These are phyloP conservation scores for Sporothrix mexicana DNA, from an alignment of 2,329 filamentous ascomycete genomes.

Conservation along the genomic window DNA sequence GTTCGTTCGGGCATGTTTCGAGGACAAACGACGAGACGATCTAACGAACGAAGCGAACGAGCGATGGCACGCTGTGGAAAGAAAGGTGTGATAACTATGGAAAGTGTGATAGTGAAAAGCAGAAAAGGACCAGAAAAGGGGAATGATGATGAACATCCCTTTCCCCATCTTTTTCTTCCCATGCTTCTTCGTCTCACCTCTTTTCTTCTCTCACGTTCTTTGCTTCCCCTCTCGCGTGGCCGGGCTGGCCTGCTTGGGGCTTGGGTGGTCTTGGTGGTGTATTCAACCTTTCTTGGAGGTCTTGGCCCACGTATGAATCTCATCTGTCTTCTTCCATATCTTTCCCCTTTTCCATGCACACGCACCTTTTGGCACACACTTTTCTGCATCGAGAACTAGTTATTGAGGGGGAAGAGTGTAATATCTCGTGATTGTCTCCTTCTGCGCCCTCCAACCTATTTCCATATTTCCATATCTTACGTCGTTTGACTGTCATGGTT, in stretches of 20 bases:
- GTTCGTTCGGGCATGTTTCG: constrained; percentile 16
- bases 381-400: background rate
- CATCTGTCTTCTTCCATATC: background rate
- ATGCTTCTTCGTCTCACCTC: background rate
- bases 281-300: background rate
- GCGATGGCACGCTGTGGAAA: constrained; percentile 19
- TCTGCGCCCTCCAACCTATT: background rate
- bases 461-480: background rate
- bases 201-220: background rate
- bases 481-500: background rate
- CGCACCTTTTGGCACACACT: background rate
- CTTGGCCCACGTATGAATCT: background rate
- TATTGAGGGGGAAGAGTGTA: background rate
- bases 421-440: background rate
- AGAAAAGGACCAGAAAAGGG: background rate
- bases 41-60: background rate
- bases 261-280: background rate
- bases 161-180: background rate
- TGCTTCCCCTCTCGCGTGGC: background rate
- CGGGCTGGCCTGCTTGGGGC: background rate
- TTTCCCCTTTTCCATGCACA: background rate
- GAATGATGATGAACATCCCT: background rate
- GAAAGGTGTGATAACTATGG: background rate
- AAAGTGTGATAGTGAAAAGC: too few species aligned
- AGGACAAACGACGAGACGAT: background rate